A percentile compares a stretch with the other conserved stretches of the same genome.
Evolutionary conservation across 352 stramenopile genomes (phyloP).

Genomic region (Pythium rhizo-oryzae): DNA sequence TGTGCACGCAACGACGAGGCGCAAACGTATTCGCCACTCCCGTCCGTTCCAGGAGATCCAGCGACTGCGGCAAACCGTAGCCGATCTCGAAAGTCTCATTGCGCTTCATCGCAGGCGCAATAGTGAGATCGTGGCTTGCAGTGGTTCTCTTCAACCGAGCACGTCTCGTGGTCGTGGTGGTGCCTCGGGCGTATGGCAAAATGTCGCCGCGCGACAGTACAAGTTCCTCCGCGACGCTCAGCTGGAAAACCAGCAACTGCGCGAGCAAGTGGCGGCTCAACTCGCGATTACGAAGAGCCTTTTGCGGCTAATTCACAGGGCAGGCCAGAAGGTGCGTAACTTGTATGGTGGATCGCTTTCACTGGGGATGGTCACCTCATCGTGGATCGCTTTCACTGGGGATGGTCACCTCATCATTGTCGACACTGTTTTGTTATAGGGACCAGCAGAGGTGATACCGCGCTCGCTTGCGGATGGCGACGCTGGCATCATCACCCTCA

Average conservation of each 20-base stretch:
- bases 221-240: conserved; percentile 10
- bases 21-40: conserved; percentile 11
- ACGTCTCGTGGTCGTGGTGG: neutral
- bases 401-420: too few species aligned
- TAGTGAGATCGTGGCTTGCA: neutral
- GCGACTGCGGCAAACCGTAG: conserved; percentile 2
- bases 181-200: neutral
- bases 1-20: neutral
- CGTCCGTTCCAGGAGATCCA: conserved; percentile 14
- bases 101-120: neutral
- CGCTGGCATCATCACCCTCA: neutral
- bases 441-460: neutral
- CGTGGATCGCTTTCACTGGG: too few species aligned
- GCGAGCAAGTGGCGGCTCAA: conserved; percentile 7
- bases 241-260: conserved; percentile 14
- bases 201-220: conserved; percentile 13
- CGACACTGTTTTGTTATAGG: neutral
- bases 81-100: conserved; percentile 12
- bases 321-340: neutral
- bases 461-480: neutral
- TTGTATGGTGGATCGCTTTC: neutral
- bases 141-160: neutral
- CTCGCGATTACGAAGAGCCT: conserved; percentile 1
- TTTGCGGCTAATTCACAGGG: neutral
- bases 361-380: too few species aligned